phyloP scores from a whole-genome alignment of 2,329 filamentous ascomycete genomes.

The Karstenula rhodostoma region DNA sequence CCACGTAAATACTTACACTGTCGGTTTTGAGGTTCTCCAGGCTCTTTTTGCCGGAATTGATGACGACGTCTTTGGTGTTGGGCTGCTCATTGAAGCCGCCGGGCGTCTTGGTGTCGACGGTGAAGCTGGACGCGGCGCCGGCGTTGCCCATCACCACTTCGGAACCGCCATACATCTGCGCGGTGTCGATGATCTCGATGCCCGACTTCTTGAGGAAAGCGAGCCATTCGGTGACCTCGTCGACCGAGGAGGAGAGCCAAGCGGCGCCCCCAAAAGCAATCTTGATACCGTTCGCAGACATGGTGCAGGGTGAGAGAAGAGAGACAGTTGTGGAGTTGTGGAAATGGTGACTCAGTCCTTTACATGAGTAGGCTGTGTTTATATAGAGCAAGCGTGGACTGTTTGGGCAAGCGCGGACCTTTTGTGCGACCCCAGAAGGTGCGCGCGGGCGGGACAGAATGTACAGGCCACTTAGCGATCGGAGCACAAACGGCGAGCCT shows the following conservation, averaged over 20 bases:
- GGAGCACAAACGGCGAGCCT: no score
- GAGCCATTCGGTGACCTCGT: constrained; percentile 15
- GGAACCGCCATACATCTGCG: constrained; percentile 10
- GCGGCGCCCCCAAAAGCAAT: constrained; percentile 12
- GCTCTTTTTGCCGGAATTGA: no score
- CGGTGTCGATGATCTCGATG: constrained; percentile 14
- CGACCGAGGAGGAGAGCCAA: constrained; percentile 9
- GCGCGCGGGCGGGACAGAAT: no score
- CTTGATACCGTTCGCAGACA: constrained; percentile 16
- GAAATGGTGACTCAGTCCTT: no score
- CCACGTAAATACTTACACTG: not conserved
- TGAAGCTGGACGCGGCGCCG: constrained; percentile 13
- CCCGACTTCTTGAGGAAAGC: constrained; percentile 11
- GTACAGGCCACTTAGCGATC: no score
- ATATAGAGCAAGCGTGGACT: no score
- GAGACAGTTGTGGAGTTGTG: no score
- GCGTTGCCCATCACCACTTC: constrained; percentile 9
- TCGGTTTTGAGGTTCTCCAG: no score
- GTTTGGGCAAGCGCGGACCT: no score
- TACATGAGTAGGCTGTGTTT: no score
- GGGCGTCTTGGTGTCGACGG: constrained; percentile 14
- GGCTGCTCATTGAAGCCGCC: constrained; percentile 9
- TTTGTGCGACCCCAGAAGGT: no score
- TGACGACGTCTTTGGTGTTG: not conserved
- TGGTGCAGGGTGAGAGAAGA: not conserved